Base-by-base conservation (phyloP, 768 basidiomycete genomes). In the Agrocybe chaxingu region DNA sequence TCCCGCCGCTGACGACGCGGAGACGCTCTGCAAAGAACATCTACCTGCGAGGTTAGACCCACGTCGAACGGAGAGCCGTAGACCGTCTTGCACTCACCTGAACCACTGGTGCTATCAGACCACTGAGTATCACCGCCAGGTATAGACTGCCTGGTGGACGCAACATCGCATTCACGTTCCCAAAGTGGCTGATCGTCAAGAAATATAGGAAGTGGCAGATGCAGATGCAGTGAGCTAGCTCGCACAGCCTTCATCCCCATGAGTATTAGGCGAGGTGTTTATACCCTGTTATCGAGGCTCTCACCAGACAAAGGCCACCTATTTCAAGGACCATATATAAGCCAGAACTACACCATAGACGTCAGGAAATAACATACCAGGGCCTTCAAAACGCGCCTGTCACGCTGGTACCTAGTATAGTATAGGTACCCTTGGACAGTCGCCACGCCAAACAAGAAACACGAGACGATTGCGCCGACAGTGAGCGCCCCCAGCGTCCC, bases 351-450 rank as follows among this genome's bases (percentile, higher is more conserved):
- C 30, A 7, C 8, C n/a, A 8, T 4, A n/a, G 18, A 29, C 33
- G 9, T 40, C 11, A 8, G 24, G 32, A 16, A 31, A 10, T 4
- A 16, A 31, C 45, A 16, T 34, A 51, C 53, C 37, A 55, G 16
- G 7, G 7, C 13, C 41, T 55, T 55, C 9, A 50, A 30, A 1
- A 8, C 9, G 4, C 9, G 9, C 7, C 4, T 29, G 32, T 55
- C 53, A 10, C 47, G 9, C 32, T 40, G 40, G 43, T 47, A 55
- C 4, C 38, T 44, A 2, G 24, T 37, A 24, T 16, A 55, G 34
- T 51, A 55, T 4, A 47, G 12, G 34, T 51, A 55, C 6, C 33
- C 41, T 16, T 55, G 53, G 24, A 55, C 45, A 10, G 49, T 51
- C 4, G 47, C 29, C 16, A 55, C 38, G 5, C 53, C 53, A 9